Percentiles rank a stretch among this genome's conserved stretches.
phyloP scores from a whole-genome alignment of 345 rosid species.

The Pistacia atlantica region DNA sequence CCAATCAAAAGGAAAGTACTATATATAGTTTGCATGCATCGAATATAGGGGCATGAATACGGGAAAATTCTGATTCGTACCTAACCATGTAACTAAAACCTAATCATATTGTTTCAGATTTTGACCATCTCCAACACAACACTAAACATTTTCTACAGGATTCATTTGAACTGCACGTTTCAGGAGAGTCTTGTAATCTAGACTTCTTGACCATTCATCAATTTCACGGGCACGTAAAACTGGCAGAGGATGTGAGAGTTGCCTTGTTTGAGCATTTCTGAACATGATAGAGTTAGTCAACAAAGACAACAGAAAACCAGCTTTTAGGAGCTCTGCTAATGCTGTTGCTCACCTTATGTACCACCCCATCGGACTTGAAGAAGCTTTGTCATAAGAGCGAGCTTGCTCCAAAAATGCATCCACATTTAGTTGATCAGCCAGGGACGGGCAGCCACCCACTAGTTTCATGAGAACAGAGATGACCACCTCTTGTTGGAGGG shows the following conservation, averaged over 20 bases:
- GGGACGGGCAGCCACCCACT: constrained; percentile 93
- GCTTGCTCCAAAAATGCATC: constrained; percentile 99
- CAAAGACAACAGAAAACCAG: constrained; percentile 3
- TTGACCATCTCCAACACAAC: constrained; percentile 17
- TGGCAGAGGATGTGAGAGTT: constrained; percentile 90
- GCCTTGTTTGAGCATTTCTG: constrained; percentile 97
- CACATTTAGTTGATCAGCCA: constrained; percentile 91
- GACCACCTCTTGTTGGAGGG: constrained; percentile 87
- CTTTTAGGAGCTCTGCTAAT: not conserved
- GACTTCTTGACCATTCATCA: constrained; percentile 92
- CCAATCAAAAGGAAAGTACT: not conserved
- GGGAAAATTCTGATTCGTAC: not conserved
- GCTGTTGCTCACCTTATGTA: constrained; percentile 71
- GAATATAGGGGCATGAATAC: not conserved
- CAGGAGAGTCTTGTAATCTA: constrained; percentile 62
- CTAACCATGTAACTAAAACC: constrained; percentile 15
- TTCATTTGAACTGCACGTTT: constrained; percentile 55
- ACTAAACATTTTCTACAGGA: constrained; percentile 40
- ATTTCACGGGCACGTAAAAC: constrained; percentile 99
- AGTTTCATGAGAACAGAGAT: constrained; percentile 92
- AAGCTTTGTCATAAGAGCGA: constrained; percentile 89
- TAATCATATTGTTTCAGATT: constrained; percentile 14
- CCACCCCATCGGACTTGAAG: constrained; percentile 88
- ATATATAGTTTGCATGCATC: not conserved
- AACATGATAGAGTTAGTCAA: constrained; percentile 30